Evolutionary conservation across 2,329 filamentous ascomycete genomes (phyloP).

Genomic region (Didymella arachidicola): DNA sequence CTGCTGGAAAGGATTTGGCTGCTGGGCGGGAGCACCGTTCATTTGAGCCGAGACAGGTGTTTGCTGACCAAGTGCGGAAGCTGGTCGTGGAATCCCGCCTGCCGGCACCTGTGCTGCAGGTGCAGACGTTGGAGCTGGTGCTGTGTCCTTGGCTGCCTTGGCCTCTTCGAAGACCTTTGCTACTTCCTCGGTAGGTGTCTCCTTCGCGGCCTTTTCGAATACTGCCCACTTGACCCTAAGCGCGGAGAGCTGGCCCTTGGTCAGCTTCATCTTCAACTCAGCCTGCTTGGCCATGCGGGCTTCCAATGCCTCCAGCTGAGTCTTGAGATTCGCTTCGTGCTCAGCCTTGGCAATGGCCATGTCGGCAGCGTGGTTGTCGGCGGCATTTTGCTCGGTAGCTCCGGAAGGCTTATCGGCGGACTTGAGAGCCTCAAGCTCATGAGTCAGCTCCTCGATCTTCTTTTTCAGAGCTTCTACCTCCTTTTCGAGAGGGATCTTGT

Average conservation of each 20-base stretch:
- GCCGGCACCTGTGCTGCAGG: slow-evolving; percentile 22
- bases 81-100: slow-evolving; percentile 16
- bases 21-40: slow-evolving; percentile 30
- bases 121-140: slow-evolving; percentile 29
- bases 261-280: slow-evolving; percentile 74
- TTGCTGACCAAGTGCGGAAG: slow-evolving; percentile 24
- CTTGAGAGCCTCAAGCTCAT: slow-evolving; percentile 12
- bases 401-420: slow-evolving; percentile 9
- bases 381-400: slow-evolving; percentile 6
- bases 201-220: slow-evolving; percentile 80
- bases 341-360: slow-evolving; percentile 38
- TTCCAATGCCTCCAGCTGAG: slow-evolving; percentile 45
- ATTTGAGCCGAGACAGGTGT: slow-evolving; percentile 20
- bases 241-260: slow-evolving; percentile 67
- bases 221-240: slow-evolving; percentile 77
- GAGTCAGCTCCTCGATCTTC: slow-evolving; percentile 17
- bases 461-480: slow-evolving; percentile 21
- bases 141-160: slow-evolving; percentile 66
- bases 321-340: slow-evolving; percentile 50
- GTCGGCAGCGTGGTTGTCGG: slow-evolving; percentile 30
- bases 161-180: slow-evolving; percentile 86
- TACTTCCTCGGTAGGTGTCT: slow-evolving; percentile 85
- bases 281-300: slow-evolving; percentile 66
- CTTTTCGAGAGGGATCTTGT: slow-evolving; percentile 20
- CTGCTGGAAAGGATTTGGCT: slow-evolving; percentile 28